Evolutionary conservation across 345 rosid species (phyloP).

Genomic region (Alliaria petiolata): DNA sequence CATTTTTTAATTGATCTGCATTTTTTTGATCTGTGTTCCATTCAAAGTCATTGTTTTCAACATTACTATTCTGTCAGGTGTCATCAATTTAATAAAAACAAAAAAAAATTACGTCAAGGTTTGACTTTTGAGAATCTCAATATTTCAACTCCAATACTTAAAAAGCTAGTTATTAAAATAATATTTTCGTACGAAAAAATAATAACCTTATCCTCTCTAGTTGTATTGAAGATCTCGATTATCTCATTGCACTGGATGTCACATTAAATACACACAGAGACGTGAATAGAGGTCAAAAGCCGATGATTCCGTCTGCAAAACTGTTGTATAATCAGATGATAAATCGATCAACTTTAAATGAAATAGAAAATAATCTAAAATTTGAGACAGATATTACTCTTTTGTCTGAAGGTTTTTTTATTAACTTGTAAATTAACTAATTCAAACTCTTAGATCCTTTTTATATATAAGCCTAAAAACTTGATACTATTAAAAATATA

Average conservation of each 20-base stretch:
- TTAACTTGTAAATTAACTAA: too few species aligned
- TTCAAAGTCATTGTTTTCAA: conserved; percentile 21
- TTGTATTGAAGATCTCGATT: conserved; percentile 14
- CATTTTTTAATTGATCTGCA: too few species aligned
- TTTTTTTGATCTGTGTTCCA: too few species aligned
- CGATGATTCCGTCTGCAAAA: not conserved
- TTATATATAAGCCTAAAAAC: too few species aligned
- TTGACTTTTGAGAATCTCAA: conserved; percentile 23
- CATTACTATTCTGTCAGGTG: conserved; percentile 5
- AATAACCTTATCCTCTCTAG: not conserved
- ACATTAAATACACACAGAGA: conserved; percentile 4
- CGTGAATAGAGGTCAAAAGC: not conserved
- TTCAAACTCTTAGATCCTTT: too few species aligned
- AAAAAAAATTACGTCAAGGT: conserved; percentile 1
- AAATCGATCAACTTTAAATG: too few species aligned
- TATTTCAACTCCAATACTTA: not conserved
- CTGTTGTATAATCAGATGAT: too few species aligned
- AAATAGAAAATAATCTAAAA: too few species aligned
- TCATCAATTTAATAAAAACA: conserved; percentile 1
- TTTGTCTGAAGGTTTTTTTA: too few species aligned
- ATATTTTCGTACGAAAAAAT: not conserved
- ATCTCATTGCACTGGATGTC: not conserved
- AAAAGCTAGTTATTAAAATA: not conserved
- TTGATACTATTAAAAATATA: too few species aligned
- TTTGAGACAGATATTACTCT: too few species aligned